phyloP scores from a whole-genome alignment of 2,329 filamentous ascomycete genomes.

The Penicillium sp. region DNA sequence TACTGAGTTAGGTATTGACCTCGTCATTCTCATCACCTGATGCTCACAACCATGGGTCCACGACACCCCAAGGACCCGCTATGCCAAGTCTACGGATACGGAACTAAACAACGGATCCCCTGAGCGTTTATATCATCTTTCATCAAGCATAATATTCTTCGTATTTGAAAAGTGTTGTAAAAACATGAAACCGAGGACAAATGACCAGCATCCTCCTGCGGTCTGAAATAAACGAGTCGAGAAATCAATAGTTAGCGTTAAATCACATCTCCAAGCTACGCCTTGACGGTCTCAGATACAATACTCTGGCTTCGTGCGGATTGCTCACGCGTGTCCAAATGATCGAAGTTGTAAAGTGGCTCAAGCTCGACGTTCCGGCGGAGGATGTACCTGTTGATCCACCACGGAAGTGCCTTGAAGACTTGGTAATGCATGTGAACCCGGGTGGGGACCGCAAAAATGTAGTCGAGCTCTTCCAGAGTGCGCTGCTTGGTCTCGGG shows the following conservation, averaged over 20 bases:
- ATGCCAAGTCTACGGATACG: neutral
- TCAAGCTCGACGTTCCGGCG: slow-evolving; percentile 48
- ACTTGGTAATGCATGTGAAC: slow-evolving; percentile 59
- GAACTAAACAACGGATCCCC: neutral
- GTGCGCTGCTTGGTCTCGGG: slow-evolving; percentile 58
- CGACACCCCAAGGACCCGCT: slow-evolving; percentile 10
- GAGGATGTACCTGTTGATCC: slow-evolving; percentile 58
- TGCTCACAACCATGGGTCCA: slow-evolving; percentile 20
- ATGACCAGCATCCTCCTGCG: neutral
- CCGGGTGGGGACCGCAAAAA: slow-evolving; percentile 58
- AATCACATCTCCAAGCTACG: neutral
- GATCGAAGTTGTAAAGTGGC: slow-evolving; percentile 53
- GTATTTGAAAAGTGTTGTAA: neutral
- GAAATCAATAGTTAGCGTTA: neutral
- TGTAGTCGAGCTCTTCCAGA: slow-evolving; percentile 55
- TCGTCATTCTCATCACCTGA: slow-evolving; percentile 18
- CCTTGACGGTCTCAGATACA: slow-evolving; percentile 4
- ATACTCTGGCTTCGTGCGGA: neutral
- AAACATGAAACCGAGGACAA: neutral
- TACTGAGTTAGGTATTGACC: neutral
- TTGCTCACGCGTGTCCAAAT: neutral
- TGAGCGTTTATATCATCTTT: neutral
- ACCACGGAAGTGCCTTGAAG: slow-evolving; percentile 58
- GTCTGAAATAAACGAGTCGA: neutral
- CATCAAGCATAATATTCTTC: neutral